Base-by-base conservation (phyloP, 257 asterid species). In the Capsicum rhomboideum region DNA sequence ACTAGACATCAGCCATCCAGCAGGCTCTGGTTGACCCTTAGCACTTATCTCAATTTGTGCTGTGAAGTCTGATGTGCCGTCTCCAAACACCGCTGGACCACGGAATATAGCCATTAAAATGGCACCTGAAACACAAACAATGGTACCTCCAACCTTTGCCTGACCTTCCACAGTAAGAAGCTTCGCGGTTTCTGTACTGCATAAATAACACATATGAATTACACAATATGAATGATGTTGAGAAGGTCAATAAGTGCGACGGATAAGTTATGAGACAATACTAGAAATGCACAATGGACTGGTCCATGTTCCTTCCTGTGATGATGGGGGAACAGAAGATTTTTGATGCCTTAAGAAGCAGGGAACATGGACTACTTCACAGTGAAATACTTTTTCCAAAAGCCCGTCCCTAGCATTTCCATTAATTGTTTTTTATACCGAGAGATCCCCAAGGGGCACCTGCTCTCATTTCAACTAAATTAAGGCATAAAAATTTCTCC, bases 131-230 rank as follows among this genome's bases (percentile, higher is more conserved):
- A 97, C 95, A 88, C 99, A 97, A 69, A 93, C 88, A 87, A 95
- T 85, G 12, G 98, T 93, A 74, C 98, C 99, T 31, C 96, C 98
- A 83, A 97, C 68, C 91, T 97, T 97, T 84, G 97, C 92, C 85
- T 89, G 98, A 64, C 99, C 99, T 90, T 95, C 98, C 49, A 82
- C 83, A 86, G 84, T 95, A 52, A 87, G 90, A 86, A 97, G 86
- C 87, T 90, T 92, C 87, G 91, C 87, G 37, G 94, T 93, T 93
- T 97, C 99, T 90, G 97, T 90, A 86, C 98, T 97, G 98, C 93
- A 93, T 77, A 85, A 86, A 83, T 84, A 89, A 88, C 79, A 88
- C 80, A 50, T 56, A 83, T 85, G 37, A 34, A 34, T 34, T 34
- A 34, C 37, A 34, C 37, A 2, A 34, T 34, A 34, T 34, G 59